Evolutionary conservation across 371 early-diverging fungal species (phyloP), one percentile per base, ranked within the genome.

Genomic region (Mucor saturninus): DNA sequence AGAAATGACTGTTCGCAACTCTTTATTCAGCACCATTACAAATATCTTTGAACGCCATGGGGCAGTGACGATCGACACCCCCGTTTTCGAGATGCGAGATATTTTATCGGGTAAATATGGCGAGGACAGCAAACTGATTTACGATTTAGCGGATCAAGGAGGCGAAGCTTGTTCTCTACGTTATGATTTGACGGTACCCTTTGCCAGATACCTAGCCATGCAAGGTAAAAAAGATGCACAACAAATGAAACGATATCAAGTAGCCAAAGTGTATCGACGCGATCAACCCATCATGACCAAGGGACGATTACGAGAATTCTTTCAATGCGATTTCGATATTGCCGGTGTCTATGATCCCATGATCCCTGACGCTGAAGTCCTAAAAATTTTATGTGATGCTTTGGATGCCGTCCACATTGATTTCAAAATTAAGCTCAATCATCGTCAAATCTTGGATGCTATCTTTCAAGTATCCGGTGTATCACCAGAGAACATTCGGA

Each of bases 131-230:
- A 99, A 99, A 81, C 86, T 99, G 56, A 99, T 99, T 63, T 99
- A 97, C 70, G 98, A 99, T 77, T 80, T 99, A 39, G 90, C 92
- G 65, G 98, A 99, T 74, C 99, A 99, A 70, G 99, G 99, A 38
- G 99, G 99, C 29, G 99, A 99, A 71, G 83, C 89, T 66, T 98
- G 96, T 69, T 94, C 99, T 1, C 81, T 99, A 26, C 86, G 99
- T 38, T 99, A 99, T 69, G 99, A 99, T 81, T 81, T 99, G 66
- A 99, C 99, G 0, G 99, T 99, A 11, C 99, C 99, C 7, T 98
- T 99, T 83, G 97, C 99, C 2, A 86, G 99, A 35, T 98, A 92
- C 77, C 73, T 99, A 55, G 98, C 99, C 39, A 92, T 93, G 91
- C 95, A 97, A 64, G 87, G 90, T 26, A 89, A 89, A 56, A 62